Conservation (phyloP, 208 protist species). For the Leishmania gerbilli region DNA sequence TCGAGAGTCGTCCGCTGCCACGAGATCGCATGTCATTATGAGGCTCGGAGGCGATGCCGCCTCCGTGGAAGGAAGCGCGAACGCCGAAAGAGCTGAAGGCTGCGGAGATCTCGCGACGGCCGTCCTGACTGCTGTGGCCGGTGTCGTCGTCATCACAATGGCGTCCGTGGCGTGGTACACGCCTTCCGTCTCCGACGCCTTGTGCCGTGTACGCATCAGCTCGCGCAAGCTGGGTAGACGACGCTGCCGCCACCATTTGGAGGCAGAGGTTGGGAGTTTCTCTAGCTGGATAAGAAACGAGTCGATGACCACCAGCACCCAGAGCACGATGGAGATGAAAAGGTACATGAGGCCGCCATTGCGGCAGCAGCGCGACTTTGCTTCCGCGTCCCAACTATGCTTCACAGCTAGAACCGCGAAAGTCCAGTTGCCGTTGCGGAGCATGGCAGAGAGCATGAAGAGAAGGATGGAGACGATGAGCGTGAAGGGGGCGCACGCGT, state of each 20-base stretch:
- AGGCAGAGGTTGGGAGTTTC: constrained; percentile 4
- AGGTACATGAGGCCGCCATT: constrained; percentile 56
- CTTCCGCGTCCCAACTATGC: constrained; percentile 42
- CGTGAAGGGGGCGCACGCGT: constrained; percentile 44
- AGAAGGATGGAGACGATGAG: constrained; percentile 42
- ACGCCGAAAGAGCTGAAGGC: not conserved
- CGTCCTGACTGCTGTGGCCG: not conserved
- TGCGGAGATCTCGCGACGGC: not conserved
- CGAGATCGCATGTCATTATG: not conserved
- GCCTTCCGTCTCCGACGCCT: not conserved
- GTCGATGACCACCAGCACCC: constrained; percentile 22
- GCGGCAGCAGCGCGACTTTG: constrained; percentile 49
- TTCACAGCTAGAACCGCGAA: constrained; percentile 60
- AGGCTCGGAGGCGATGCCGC: not conserved
- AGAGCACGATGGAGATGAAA: constrained; percentile 37
- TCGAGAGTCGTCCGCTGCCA: not conserved
- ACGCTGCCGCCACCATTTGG: constrained; percentile 15
- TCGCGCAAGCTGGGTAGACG: constrained; percentile 27
- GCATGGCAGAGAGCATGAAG: constrained; percentile 39
- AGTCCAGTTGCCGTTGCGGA: constrained; percentile 51
- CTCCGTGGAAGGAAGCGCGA: not conserved
- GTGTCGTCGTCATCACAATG: not conserved
- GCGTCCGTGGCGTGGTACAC: not conserved
- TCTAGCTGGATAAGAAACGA: constrained; percentile 22
- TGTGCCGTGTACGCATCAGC: constrained; percentile 11